These are phyloP conservation scores for Rhododendron vialii DNA, from an alignment of 148 eudicot genomes.

Conservation along the genomic window DNA sequence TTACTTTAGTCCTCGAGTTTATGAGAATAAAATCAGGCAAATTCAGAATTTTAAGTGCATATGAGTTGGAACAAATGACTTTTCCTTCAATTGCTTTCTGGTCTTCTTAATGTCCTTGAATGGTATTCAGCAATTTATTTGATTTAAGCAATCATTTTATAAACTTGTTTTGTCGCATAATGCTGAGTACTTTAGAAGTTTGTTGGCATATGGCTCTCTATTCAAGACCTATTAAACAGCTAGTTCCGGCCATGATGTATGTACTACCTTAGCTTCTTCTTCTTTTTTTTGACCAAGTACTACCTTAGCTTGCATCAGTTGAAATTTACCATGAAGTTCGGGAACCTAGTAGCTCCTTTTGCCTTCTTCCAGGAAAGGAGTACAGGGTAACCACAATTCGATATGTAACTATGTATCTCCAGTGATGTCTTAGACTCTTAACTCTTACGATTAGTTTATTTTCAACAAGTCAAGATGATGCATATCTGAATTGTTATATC, in stretches of 20 bases:
- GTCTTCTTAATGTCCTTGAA: neutral
- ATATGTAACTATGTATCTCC: neutral
- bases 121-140: neutral
- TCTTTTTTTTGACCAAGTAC: constrained; percentile 40
- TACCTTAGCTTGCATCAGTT: constrained; percentile 26
- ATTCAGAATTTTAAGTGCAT: neutral
- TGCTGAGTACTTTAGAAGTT: neutral
- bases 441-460: neutral
- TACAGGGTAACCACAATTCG: neutral
- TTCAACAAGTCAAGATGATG: neutral
- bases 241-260: neutral
- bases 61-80: neutral
- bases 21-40: neutral
- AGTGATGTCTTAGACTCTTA: neutral
- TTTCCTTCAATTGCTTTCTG: neutral
- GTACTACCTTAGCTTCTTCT: neutral
- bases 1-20: neutral
- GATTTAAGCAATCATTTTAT: neutral
- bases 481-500: neutral
- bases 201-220: neutral
- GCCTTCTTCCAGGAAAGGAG: neutral
- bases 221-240: neutral
- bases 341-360: neutral
- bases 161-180: neutral
- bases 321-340: neutral